Evolutionary conservation across 177 flowering plant genomes (phyloP), one percentile per base, ranked within the genome.

Genomic region (Vitis hybrid): DNA sequence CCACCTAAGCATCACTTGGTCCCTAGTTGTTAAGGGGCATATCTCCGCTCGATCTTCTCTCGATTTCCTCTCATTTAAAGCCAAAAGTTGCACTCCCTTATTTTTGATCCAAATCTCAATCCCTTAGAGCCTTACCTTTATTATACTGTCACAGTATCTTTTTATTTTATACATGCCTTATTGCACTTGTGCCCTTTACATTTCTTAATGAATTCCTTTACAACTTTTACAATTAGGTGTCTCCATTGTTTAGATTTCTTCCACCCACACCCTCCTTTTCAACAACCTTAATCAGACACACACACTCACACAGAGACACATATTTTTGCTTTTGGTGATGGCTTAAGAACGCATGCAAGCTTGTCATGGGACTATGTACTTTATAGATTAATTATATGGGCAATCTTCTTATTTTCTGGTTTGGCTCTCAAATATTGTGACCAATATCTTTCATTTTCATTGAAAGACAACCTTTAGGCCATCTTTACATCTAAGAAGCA

Each of bases 1-100:
- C n/a, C 75, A 78, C 66, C 71, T 34, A 73, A 72, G 70, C 68
- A 65, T 13, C 32, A 52, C 45, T 21, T 68, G 69, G 49, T 62
- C 60, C 56, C 34, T 74, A 51, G 50, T 71, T 67, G 71, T 63
- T 60, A 45, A 39, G 69, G 76, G 21, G 60, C 79, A 73, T 51
- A 80, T 77, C 80, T 74, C 76, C 64, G 51, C 71, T 65, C 71
- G 21, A 79, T 79, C 82, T 73, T 71, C 68, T 51, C 74, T 75
- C 62, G 78, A 69, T 70, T 56, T 77, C 70, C 79, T 70, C 71
- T 62, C 72, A 63, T 68, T 82, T 64, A 68, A 82, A 17, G 58
- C 79, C 78, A 77, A 82, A 79, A 82, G 73, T 6, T 70, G 58
- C 68, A 56, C 62, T 58, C 70, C 11, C 51, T n/a, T 21, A 68